Base-by-base conservation (phyloP, 495 filamentous ascomycete species). In the Penicillium parvum region DNA sequence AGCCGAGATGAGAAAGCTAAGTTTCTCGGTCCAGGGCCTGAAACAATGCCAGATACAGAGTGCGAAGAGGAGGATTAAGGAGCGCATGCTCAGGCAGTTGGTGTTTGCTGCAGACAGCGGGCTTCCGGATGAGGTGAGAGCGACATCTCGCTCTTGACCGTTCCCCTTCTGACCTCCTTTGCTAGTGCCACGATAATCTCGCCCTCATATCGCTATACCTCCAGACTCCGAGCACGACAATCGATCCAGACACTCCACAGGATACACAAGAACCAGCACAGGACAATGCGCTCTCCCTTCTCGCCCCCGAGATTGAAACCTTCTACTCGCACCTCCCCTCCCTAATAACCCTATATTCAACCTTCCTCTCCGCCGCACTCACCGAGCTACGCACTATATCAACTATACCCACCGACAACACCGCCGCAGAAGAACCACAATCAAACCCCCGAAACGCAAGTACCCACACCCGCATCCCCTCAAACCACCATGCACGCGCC, bases 181-280 rank as follows among this genome's bases (percentile, higher is more conserved):
- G 20, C 16, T 6, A 72, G 67, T 60, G 47, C 34, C 64, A 62
- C n/a, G 64, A 72, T 35, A 55, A 54, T 19, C 45, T 63, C 12
- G 60, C 64, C 17, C 54, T 71, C 7, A 60, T 65, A 42, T 47
- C 60, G 1, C 44, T 72, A 5, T 72, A 68, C 32, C 63, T 74
- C 7, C 65, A 71, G 11, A 60, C 65, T 5, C 52, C 61, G 4
- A 33, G 53, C 20, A 35, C 36, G 23, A 43, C 53, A 10, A 51
- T 65, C 36, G 63, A 59, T 9, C 36, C 44, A 19, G 44, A 60
- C n/a, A 36, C 32, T 12, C 34, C 47, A 8, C 40, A 42, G 47
- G 49, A 57, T 19, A 14, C 19, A 23, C 36, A 32, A 7, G 40
- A 52, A 22, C 34, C 45, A 18, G 15, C 34, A 25, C 39, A 37